phyloP scores from a whole-genome alignment of 2,329 filamentous ascomycete species.

The Rachicladosporium sp. region DNA sequence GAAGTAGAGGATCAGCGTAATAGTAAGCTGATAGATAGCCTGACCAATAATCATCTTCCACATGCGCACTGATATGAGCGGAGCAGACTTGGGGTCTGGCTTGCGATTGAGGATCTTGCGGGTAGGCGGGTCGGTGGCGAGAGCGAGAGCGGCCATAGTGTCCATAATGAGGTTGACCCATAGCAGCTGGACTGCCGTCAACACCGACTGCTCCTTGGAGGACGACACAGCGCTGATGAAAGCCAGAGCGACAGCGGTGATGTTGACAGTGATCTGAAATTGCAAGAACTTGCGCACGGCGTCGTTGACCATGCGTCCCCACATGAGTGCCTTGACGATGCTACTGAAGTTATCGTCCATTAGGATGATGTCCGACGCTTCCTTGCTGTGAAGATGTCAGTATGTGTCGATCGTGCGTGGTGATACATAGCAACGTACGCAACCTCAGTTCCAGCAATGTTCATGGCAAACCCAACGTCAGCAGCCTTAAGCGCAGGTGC shows the following conservation, averaged over 20 bases:
- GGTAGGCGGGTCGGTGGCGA: constrained; percentile 82
- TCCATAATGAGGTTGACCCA: constrained; percentile 99
- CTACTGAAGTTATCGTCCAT: constrained; percentile 53
- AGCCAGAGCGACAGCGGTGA: constrained; percentile 76
- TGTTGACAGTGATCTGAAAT: constrained; percentile 77
- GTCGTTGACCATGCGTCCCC: constrained; percentile 48
- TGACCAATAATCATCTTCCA: constrained; percentile 99
- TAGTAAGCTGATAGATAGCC: constrained; percentile 71
- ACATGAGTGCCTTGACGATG: constrained; percentile 50
- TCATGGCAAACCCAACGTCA: constrained; percentile 58
- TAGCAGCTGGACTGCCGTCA: constrained; percentile 80
- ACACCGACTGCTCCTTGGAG: constrained; percentile 55
- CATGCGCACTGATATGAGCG: constrained; percentile 80
- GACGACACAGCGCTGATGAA: constrained; percentile 77
- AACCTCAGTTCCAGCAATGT: constrained; percentile 53
- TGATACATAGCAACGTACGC: constrained; percentile 18
- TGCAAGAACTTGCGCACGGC: constrained; percentile 46
- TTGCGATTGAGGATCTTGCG: constrained; percentile 70
- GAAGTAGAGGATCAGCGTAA: constrained; percentile 74
- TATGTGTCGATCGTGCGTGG: too few species aligned
- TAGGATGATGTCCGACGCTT: constrained; percentile 49
- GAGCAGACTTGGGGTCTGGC: constrained; percentile 60
- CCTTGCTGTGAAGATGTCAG: constrained; percentile 27
- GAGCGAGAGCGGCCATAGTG: constrained; percentile 76
- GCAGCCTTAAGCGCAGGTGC: constrained; percentile 53